Evolutionary conservation across 352 stramenopile genomes (phyloP).

Genomic region (Globisporangium irregulare): DNA sequence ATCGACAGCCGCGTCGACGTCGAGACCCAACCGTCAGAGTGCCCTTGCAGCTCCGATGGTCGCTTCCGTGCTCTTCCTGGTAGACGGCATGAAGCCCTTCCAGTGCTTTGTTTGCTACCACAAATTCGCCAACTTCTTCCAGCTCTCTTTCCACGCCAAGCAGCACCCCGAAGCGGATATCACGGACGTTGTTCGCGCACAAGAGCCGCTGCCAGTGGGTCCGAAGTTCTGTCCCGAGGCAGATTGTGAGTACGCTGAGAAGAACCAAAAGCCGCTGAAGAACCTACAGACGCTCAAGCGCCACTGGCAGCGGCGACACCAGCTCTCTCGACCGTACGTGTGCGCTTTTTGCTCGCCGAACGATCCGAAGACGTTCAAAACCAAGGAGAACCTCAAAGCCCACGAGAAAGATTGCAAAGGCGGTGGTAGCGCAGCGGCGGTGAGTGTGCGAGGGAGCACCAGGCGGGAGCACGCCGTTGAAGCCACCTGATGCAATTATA

Average conservation of each 20-base stretch:
- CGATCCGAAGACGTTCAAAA: conserved; percentile 62
- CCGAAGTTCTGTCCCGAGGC: conserved; percentile 60
- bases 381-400: conserved; percentile 64
- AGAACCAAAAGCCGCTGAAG: conserved; percentile 43
- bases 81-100: conserved; percentile 64
- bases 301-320: conserved; percentile 68
- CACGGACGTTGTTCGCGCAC: conserved; percentile 30
- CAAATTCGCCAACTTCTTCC: conserved; percentile 65
- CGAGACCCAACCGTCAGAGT: neutral
- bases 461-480: neutral
- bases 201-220: conserved; percentile 47
- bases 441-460: neutral
- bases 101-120: conserved; percentile 53
- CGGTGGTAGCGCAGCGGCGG: neutral
- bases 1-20: neutral
- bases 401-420: conserved; percentile 62
- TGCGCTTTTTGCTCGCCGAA: conserved; percentile 39
- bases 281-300: conserved; percentile 73
- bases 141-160: conserved; percentile 70
- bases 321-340: conserved; percentile 46
- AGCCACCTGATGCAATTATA: neutral
- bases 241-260: conserved; percentile 48
- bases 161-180: conserved; percentile 39
- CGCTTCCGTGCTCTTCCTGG: conserved; percentile 49
- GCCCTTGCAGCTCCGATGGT: conserved; percentile 25